Evolutionary conservation across 495 filamentous ascomycete species (phyloP).

Genomic region (Penicillium parvum): DNA sequence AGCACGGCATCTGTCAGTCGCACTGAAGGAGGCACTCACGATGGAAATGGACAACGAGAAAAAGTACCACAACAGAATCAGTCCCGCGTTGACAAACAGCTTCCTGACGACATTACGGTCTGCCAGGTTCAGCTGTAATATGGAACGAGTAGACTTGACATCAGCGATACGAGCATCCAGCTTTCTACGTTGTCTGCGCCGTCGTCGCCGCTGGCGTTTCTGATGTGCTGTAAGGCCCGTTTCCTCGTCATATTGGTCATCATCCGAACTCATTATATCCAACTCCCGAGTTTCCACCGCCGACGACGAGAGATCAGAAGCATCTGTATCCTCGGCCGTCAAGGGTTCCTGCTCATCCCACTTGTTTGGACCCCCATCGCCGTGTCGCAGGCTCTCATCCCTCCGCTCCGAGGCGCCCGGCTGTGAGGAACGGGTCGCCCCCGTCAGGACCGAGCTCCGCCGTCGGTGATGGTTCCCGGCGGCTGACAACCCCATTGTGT

Average conservation of each 20-base stretch:
- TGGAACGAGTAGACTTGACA: conserved; percentile 41
- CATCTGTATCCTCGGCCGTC: conserved; percentile 38
- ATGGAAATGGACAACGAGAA: conserved; percentile 95
- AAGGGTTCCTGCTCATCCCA: conserved; percentile 36
- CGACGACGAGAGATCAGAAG: conserved; percentile 46
- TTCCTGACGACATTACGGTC: conserved; percentile 66
- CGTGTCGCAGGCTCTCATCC: conserved; percentile 34
- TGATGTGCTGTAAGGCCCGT: conserved; percentile 74
- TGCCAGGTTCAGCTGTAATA: conserved; percentile 29
- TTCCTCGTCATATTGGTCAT: conserved; percentile 85
- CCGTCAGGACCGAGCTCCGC: conserved; percentile 54
- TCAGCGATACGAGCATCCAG: conserved; percentile 71
- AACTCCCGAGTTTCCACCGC: conserved; percentile 54
- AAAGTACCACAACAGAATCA: conserved; percentile 89
- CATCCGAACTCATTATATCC: conserved; percentile 56
- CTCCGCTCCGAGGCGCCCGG: conserved; percentile 43
- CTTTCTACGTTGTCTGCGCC: conserved; percentile 60
- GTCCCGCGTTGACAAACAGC: conserved; percentile 61
- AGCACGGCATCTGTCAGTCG: too few species aligned
- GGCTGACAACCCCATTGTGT: conserved; percentile 31
- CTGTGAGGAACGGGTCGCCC: conserved; percentile 34
- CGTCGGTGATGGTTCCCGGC: conserved; percentile 51
- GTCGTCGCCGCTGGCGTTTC: conserved; percentile 58
- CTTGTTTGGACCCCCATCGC: conserved; percentile 30
- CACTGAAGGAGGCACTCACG: too few species aligned